Conservation (phyloP, 2,329 filamentous ascomycete genomes). For the Botrytis fabae region DNA sequence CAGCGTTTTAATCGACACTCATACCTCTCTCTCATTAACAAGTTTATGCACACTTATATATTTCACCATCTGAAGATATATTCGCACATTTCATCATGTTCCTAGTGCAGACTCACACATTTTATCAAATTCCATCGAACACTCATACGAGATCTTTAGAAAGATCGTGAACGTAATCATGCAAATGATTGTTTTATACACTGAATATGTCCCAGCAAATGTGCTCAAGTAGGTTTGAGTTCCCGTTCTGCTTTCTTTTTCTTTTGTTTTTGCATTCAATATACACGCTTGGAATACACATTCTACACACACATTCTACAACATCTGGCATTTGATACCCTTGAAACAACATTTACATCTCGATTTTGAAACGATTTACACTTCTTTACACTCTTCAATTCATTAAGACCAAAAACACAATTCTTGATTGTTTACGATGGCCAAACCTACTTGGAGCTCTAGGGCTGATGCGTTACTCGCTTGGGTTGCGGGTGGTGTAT, state of each 20-base stretch:
- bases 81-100: background rate
- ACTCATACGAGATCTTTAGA: background rate
- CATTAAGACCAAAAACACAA: background rate
- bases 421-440: no score
- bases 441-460: accelerated
- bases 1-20: background rate
- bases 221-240: background rate
- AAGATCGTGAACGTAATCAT: background rate
- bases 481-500: background rate
- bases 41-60: background rate
- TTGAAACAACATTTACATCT: background rate
- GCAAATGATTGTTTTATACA: background rate
- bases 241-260: background rate
- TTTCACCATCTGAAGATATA: background rate
- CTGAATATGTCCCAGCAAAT: background rate
- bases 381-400: background rate
- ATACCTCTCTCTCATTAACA: background rate
- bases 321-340: background rate
- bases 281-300: background rate
- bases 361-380: background rate
- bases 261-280: background rate
- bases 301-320: background rate
- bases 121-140: background rate
- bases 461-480: accelerated
- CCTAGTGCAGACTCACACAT: background rate